Percentiles rank a stretch among this genome's conserved stretches.
Evolutionary conservation across 148 eudicot species (phyloP).

Genomic region (Amaranthus cruentus): DNA sequence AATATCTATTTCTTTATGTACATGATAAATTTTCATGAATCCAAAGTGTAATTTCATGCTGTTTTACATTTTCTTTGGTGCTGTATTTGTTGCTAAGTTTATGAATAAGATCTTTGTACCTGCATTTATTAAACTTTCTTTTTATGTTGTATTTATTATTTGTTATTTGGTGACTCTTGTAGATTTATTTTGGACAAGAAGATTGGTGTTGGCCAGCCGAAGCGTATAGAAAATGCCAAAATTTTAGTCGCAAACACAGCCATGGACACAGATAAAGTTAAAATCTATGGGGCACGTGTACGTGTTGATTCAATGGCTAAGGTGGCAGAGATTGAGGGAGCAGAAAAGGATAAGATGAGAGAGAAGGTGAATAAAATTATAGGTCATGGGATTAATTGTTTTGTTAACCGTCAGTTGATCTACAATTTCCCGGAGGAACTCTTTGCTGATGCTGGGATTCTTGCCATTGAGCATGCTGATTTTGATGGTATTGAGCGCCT

Average conservation of each 20-base stretch:
- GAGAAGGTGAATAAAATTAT: constrained; percentile 93
- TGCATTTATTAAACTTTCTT: too few species aligned
- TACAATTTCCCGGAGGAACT: constrained; percentile 98
- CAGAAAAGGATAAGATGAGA: constrained; percentile 98
- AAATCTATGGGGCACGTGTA: constrained; percentile 96
- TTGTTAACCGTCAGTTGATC: constrained; percentile 85
- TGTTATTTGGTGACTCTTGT: constrained; percentile 11
- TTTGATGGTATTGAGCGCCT: constrained; percentile 98
- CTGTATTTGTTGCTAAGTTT: too few species aligned
- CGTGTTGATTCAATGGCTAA: constrained; percentile 99
- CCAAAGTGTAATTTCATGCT: too few species aligned
- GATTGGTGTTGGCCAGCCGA: constrained; percentile 97
- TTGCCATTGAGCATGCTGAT: constrained; percentile 99
- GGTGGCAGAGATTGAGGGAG: constrained; percentile 95
- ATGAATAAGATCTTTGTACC: too few species aligned
- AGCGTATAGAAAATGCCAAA: constrained; percentile 96
- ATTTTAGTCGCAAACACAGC: constrained; percentile 97
- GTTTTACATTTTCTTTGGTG: too few species aligned
- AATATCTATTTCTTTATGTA: not conserved
- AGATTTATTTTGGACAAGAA: constrained; percentile 97
- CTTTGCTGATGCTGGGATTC: constrained; percentile 97
- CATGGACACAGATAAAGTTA: constrained; percentile 99
- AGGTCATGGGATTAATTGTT: constrained; percentile 91
- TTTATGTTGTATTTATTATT: too few species aligned
- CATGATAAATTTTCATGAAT: too few species aligned